Evolutionary conservation across 1,139 yeast genomes (phyloP).

Genomic region (Geotrichum siamense): DNA sequence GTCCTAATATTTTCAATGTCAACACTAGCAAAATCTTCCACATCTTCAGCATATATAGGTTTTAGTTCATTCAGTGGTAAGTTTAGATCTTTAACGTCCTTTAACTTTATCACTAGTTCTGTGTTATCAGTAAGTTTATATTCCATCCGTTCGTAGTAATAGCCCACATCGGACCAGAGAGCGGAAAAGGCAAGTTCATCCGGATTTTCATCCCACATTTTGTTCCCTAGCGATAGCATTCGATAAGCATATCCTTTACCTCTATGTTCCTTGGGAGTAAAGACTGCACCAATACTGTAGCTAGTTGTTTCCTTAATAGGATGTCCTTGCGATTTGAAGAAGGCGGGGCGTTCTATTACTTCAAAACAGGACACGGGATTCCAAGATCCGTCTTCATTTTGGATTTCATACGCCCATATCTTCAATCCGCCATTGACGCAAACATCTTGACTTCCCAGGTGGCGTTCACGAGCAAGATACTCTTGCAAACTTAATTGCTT

Average conservation of each 20-base stretch:
- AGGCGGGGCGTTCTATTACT: slow-evolving; percentile 35
- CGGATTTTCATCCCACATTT: slow-evolving; percentile 38
- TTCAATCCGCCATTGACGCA: slow-evolving; percentile 23
- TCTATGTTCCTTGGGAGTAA: slow-evolving; percentile 49
- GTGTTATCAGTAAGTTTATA: slow-evolving; percentile 37
- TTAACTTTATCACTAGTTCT: slow-evolving; percentile 21
- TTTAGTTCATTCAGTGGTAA: slow-evolving; percentile 25
- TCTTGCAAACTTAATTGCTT: slow-evolving; percentile 26
- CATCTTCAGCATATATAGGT: slow-evolving; percentile 29
- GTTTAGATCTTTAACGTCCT: slow-evolving; percentile 15
- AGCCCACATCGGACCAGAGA: slow-evolving; percentile 68
- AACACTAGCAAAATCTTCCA: slow-evolving; percentile 32
- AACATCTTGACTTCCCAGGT: slow-evolving; percentile 21
- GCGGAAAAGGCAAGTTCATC: slow-evolving; percentile 40
- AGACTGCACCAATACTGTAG: slow-evolving; percentile 61
- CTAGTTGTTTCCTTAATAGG: slow-evolving; percentile 34
- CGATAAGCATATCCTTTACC: slow-evolving; percentile 57
- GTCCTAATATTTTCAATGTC: slow-evolving; percentile 30
- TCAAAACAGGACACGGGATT: slow-evolving; percentile 12
- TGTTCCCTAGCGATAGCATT: slow-evolving; percentile 43
- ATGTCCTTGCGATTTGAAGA: slow-evolving; percentile 27
- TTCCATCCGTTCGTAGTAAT: slow-evolving; percentile 54
- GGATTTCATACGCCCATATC: slow-evolving; percentile 29
- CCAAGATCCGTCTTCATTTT: slow-evolving; percentile 12
- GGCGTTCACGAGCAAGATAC: slow-evolving; percentile 29